Evolutionary conservation across 1,284 basidiomycete species (phyloP).

Genomic region (Thecaphora frezii): DNA sequence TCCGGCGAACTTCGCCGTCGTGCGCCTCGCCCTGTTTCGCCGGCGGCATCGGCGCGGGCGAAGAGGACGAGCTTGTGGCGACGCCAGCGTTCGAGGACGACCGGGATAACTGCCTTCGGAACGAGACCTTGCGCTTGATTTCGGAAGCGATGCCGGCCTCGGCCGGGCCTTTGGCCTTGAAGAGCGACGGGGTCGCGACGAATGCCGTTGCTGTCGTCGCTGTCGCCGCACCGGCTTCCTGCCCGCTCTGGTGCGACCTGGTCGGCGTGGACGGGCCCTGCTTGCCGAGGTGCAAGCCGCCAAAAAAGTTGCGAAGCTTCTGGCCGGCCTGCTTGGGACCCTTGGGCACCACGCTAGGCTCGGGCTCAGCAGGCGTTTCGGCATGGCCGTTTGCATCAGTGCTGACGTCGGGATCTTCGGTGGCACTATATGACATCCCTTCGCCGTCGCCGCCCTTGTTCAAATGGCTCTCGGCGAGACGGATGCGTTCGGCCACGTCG

Average conservation of each 20-base stretch:
- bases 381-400: not conserved
- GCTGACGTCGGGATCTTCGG: not conserved
- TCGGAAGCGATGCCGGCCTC: not conserved
- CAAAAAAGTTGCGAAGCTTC: constrained; percentile 28
- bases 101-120: not conserved
- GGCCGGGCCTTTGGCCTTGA: not conserved
- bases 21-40: no score
- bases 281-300: constrained; percentile 16
- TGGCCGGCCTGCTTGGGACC: constrained; percentile 16
- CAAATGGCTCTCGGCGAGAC: constrained; percentile 8
- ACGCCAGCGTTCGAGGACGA: not conserved
- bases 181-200: not conserved
- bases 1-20: no score
- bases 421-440: no score
- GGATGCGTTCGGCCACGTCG: constrained; percentile 11
- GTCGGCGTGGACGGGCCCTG: constrained; percentile 11
- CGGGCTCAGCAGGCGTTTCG: not conserved
- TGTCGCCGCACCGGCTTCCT: no score
- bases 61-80: no score
- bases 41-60: no score
- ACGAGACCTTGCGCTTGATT: not conserved
- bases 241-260: constrained; percentile 3
- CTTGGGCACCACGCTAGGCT: not conserved
- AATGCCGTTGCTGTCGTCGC: not conserved
- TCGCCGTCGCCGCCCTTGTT: constrained; percentile 10